These are phyloP conservation scores for Pyrenochaeta sp. DNA, from an alignment of 2,329 filamentous ascomycete species.

Conservation along the genomic window DNA sequence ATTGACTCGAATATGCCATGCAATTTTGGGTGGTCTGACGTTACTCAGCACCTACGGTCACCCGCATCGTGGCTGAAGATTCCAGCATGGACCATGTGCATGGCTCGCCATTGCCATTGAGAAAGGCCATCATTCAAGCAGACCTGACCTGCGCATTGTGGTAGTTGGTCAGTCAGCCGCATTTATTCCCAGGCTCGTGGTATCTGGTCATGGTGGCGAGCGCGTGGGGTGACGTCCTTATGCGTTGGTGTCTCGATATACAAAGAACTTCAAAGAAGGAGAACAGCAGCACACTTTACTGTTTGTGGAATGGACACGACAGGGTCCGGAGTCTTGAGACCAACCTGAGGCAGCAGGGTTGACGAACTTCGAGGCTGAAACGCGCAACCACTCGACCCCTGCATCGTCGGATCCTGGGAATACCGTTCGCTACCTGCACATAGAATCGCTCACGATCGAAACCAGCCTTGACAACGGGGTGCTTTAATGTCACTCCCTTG, in stretches of 20 bases:
- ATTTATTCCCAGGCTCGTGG: conserved; percentile 1
- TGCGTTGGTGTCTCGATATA: conserved; percentile 7
- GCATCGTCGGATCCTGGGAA: neutral
- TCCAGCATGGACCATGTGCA: neutral
- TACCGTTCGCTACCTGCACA: neutral
- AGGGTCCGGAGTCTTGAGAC: conserved; percentile 16
- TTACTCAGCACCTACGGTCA: neutral
- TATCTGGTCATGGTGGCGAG: conserved; percentile 3
- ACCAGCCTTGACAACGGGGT: too few relatives aligned
- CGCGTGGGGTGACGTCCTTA: conserved; percentile 3
- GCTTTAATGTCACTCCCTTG: too few relatives aligned
- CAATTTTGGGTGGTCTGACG: neutral
- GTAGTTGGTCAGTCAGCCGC: neutral
- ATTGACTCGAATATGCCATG: conserved; percentile 4
- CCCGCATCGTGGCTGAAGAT: neutral
- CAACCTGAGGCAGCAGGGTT: conserved; percentile 21
- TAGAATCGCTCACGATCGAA: neutral
- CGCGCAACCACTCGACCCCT: conserved; percentile 1
- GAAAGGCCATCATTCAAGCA: neutral
- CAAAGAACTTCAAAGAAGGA: conserved; percentile 1
- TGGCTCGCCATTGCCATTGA: too few relatives aligned
- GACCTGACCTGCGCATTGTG: neutral
- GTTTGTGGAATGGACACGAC: neutral
- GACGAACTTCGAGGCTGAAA: conserved; percentile 22
- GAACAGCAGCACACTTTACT: neutral